Base-by-base conservation (phyloP, 2,329 filamentous ascomycete genomes). In the Plenodomus biglobosus region DNA sequence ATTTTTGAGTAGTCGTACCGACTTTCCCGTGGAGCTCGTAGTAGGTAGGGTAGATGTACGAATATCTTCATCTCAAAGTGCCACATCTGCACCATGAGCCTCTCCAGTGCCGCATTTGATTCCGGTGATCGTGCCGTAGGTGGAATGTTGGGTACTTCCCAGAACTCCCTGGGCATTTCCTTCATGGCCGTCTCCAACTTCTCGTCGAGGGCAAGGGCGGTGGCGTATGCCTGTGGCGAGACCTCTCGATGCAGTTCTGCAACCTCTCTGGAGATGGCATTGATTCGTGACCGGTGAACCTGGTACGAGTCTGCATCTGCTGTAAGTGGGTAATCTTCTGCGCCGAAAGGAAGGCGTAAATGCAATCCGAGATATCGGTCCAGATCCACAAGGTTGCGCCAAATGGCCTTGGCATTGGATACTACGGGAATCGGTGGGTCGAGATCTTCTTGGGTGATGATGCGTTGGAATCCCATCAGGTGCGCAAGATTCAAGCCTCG, bases 401-500 rank as follows among this genome's bases (percentile, higher is more conserved):
- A 71, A 13, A 68, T 56, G 20, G 39, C 46, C 40, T 65, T 65
- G 20, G 67, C 64, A 16, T 59, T 53, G 13, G 61, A 60, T 8
- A 70, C 44, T 7, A 58, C 62, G 42, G 65, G 50, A 15, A 69
- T 54, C 2, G 62, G 54, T 3, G 65, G 56, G 2, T 55, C 45
- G 11, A 45, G 22, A 8, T 54, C 55, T n/a, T 52, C 38, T 40
- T 65, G 57, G 1, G 44, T 43, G 13, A 70, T 61, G 22, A 70
- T 70, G 38, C 65, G 68, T 37, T 71, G 68, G 44, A 70, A 68
- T 1, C 68, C 68, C 67, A 71, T 70, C 2, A 71, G 62, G 18
- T 71, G 65, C 15, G 68, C 67, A 4, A 70, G 48, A 20, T 62
- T 69, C 37, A 70, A 53, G n/a, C 64, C 65, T 35, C 68, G 61